Conservation (phyloP, 306 rosid species). For the Quercus alba region DNA sequence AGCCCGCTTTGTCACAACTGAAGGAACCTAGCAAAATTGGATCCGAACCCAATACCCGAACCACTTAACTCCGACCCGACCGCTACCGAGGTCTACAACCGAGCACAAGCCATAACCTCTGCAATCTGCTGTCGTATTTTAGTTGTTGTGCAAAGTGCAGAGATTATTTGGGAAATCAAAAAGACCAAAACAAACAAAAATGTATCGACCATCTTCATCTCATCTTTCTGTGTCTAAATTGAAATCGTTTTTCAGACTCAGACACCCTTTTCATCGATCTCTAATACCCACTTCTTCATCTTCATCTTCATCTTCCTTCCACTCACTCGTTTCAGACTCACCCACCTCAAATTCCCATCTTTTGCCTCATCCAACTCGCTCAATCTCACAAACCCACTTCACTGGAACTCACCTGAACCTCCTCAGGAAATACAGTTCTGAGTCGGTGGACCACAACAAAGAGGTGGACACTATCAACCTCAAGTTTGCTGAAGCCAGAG, state of each 20-base stretch:
- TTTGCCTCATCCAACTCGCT: constrained; percentile 12
- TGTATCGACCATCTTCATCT: constrained; percentile 41
- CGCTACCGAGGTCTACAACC: too few relatives aligned
- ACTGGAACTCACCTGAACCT: too few relatives aligned
- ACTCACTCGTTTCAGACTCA: constrained; percentile 1
- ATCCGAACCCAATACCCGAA: too few relatives aligned
- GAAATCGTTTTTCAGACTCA: constrained; percentile 24
- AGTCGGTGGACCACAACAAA: constrained; percentile 46
- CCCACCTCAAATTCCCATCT: constrained; percentile 27
- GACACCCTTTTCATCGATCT: constrained; percentile 18
- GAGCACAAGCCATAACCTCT: background rate
- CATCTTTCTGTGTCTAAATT: constrained; percentile 34
- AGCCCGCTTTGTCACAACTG: too few relatives aligned
- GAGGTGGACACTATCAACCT: constrained; percentile 87
- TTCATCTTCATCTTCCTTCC: constrained; percentile 17
- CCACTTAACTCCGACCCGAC: too few relatives aligned
- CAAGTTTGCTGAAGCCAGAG: constrained; percentile 93
- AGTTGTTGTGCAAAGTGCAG: background rate
- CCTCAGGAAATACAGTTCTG: background rate
- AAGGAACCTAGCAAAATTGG: too few relatives aligned
- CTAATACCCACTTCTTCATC: constrained; percentile 21
- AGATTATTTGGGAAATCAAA: background rate
- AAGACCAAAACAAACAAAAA: constrained; percentile 9
- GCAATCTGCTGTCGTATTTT: background rate
- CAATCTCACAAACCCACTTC: constrained; percentile 18